Percentiles rank a stretch among this genome's conserved stretches.
Conservation (phyloP, 495 filamentous ascomycete genomes). For the Trypethelium eluteriae region DNA sequence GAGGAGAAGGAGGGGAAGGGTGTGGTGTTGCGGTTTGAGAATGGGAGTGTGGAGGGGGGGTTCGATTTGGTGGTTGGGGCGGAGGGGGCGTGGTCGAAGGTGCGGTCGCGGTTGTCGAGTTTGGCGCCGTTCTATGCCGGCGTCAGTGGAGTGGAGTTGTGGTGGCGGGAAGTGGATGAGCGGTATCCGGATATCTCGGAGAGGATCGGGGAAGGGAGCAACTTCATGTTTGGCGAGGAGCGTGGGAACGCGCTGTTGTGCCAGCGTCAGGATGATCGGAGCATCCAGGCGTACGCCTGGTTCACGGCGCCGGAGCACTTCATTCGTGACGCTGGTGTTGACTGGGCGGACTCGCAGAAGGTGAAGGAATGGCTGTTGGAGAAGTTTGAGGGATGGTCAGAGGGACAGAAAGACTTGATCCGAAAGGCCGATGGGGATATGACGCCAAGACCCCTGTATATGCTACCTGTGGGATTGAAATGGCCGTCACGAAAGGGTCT, state of each 20-base stretch:
- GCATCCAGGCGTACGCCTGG: constrained; percentile 34
- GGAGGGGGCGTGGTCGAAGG: constrained; percentile 54
- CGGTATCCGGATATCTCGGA: constrained; percentile 31
- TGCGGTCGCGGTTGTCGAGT: constrained; percentile 43
- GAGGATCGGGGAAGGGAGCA: constrained; percentile 40
- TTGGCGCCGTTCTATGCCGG: constrained; percentile 46
- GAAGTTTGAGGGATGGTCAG: constrained; percentile 17
- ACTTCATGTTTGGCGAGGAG: constrained; percentile 36
- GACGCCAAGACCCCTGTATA: constrained; percentile 38
- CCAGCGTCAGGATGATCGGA: constrained; percentile 43
- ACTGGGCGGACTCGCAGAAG: constrained; percentile 14
- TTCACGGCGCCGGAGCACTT: constrained; percentile 36
- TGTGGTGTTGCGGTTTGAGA: constrained; percentile 27
- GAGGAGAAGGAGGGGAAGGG: constrained; percentile 12
- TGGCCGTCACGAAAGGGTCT: constrained; percentile 43
- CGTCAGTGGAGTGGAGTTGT: constrained; percentile 22
- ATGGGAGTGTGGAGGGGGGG: constrained; percentile 24
- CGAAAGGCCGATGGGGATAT: constrained; percentile 15
- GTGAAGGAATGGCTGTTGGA: constrained; percentile 12
- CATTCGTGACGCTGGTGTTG: constrained; percentile 30
- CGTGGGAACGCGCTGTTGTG: constrained; percentile 30
- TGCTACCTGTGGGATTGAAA: constrained; percentile 43
- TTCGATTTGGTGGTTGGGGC: constrained; percentile 55
- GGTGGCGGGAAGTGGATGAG: constrained; percentile 29
- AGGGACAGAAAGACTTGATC: constrained; percentile 14